Conservation (phyloP, 139 green algal genomes). For the Eudorina sp. region DNA sequence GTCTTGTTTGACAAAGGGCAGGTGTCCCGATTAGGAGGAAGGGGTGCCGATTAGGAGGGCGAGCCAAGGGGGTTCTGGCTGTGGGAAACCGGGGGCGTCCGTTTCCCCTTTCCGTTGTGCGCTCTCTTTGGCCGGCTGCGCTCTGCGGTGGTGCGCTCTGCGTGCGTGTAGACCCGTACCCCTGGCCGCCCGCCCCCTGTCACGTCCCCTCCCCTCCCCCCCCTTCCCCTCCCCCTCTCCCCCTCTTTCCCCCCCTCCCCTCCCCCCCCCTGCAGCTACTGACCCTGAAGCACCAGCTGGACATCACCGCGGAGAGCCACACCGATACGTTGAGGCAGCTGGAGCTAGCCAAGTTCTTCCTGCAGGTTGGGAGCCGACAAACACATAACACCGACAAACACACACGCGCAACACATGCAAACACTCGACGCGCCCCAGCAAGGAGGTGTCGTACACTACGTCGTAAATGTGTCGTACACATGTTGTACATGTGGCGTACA, state of each 20-base stretch:
- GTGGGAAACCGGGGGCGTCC: no score
- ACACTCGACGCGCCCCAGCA: no score
- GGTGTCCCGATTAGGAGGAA: neutral
- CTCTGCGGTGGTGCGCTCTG: neutral
- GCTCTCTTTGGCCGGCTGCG: neutral
- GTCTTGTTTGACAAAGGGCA: neutral
- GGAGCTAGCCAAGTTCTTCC: constrained; percentile 57
- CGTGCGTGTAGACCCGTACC: no score
- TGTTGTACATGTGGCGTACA: no score
- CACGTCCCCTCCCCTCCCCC: neutral
- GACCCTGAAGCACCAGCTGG: constrained; percentile 24
- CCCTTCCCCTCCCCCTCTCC: neutral
- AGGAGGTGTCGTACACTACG: no score
- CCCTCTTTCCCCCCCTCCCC: neutral
- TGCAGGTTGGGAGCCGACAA: constrained; percentile 36
- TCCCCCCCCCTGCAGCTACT: constrained; percentile 4
- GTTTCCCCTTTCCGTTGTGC: neutral
- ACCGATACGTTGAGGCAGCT: constrained; percentile 48
- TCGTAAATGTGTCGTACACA: no score
- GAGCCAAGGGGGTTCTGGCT: no score
- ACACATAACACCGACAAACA: no score
- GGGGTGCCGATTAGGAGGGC: neutral
- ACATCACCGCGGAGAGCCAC: constrained; percentile 28
- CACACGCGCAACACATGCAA: neutral
- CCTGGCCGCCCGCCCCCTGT: no score